Conservation (phyloP, 2,329 filamentous ascomycete species). For the Lachnellula suecica region DNA sequence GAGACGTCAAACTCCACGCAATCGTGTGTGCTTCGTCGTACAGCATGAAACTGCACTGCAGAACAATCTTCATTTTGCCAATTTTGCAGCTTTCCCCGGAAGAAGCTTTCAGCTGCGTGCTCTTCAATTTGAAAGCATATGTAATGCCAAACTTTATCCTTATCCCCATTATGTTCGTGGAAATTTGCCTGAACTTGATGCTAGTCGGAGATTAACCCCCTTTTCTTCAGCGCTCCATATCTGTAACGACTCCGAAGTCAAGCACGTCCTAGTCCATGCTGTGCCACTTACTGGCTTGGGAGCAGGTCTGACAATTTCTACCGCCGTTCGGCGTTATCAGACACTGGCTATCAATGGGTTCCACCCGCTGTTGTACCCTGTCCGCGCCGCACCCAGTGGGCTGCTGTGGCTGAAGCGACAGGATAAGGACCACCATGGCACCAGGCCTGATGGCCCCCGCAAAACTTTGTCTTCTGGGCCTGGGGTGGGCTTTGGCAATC, state of each 20-base stretch:
- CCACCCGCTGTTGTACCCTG: not conserved
- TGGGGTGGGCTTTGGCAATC: not conserved
- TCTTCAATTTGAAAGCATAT: too few relatives aligned
- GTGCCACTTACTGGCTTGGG: not conserved
- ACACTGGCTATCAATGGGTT: not conserved
- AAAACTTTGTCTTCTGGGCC: not conserved
- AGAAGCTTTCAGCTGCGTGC: too few relatives aligned
- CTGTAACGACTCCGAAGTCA: not conserved
- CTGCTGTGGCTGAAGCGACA: not conserved
- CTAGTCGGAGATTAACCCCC: not conserved
- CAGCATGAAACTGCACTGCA: too few relatives aligned
- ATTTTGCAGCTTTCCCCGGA: too few relatives aligned
- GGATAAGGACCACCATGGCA: too few relatives aligned
- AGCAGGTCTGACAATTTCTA: not conserved
- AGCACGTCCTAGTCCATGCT: not conserved
- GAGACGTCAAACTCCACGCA: too few relatives aligned
- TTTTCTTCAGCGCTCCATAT: not conserved
- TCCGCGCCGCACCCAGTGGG: not conserved
- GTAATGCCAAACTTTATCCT: not conserved
- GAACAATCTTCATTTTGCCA: too few relatives aligned
- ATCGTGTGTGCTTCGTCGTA: too few relatives aligned
- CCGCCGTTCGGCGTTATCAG: not conserved
- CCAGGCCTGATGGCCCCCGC: too few relatives aligned
- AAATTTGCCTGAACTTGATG: not conserved
- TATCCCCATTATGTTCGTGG: too few relatives aligned